phyloP scores from a whole-genome alignment of 495 filamentous ascomycete genomes.

The Aspergillus hancockii region DNA sequence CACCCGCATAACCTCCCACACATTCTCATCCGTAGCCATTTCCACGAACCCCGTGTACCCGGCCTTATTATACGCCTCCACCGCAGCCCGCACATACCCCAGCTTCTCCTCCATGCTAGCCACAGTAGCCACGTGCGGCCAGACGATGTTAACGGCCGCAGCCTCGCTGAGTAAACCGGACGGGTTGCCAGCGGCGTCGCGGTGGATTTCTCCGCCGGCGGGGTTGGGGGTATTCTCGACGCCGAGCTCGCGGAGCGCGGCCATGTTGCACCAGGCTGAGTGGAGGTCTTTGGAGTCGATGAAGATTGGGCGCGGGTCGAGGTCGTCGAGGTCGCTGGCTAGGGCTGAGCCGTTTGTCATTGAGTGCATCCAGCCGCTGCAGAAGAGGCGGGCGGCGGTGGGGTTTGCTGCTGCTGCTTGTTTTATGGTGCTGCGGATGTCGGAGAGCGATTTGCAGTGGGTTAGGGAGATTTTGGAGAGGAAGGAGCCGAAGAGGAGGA shows the following conservation, averaged over 20 bases:
- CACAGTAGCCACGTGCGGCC: conserved; percentile 57
- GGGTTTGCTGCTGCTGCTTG: conserved; percentile 48
- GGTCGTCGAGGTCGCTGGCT: conserved; percentile 53
- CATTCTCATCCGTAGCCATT: conserved; percentile 64
- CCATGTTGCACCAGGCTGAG: conserved; percentile 61
- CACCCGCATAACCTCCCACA: conserved; percentile 51
- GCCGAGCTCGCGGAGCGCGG: conserved; percentile 53
- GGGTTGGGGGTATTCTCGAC: conserved; percentile 50
- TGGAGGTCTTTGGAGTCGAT: conserved; percentile 65
- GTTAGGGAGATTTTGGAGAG: conserved; percentile 57
- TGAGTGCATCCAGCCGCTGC: conserved; percentile 61
- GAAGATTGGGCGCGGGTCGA: conserved; percentile 54
- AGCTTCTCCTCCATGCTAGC: conserved; percentile 52
- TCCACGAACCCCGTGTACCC: conserved; percentile 63
- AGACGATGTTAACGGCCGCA: conserved; percentile 57
- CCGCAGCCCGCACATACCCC: conserved; percentile 32
- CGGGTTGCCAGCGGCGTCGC: conserved; percentile 45
- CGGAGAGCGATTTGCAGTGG: conserved; percentile 48
- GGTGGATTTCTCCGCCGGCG: conserved; percentile 55
- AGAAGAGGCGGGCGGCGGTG: conserved; percentile 50
- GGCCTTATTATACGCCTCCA: conserved; percentile 48
- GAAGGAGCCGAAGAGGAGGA: conserved; percentile 59
- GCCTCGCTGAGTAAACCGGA: conserved; percentile 58
- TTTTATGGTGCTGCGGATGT: conserved; percentile 52
- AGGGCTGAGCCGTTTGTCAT: conserved; percentile 53